phyloP scores from a whole-genome alignment of 495 filamentous ascomycete genomes.

The Barbatosphaeria neglecta region DNA sequence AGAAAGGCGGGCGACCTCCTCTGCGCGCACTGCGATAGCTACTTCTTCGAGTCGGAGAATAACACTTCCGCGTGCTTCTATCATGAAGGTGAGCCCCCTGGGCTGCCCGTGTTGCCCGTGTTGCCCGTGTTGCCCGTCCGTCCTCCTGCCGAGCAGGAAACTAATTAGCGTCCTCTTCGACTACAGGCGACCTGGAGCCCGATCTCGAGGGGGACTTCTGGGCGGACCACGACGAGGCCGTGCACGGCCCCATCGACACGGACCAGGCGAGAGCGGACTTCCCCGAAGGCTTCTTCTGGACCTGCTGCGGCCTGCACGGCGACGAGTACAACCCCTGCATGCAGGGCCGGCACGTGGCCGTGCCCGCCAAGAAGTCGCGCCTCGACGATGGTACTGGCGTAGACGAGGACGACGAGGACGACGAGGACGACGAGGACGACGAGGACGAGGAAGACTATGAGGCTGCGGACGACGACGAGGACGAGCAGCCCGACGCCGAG shows the following conservation, averaged over 20 bases:
- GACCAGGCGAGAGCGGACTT: constrained; percentile 5
- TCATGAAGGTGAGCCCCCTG: background rate
- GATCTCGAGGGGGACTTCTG: constrained; percentile 16
- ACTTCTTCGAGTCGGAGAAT: background rate
- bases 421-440: background rate
- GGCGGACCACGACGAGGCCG: constrained; percentile 13
- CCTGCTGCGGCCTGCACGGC: constrained; percentile 9
- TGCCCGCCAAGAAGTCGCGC: background rate
- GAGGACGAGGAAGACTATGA: background rate
- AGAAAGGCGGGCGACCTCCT: background rate
- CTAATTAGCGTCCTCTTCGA: background rate
- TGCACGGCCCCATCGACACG: constrained; percentile 11
- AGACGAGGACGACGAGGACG: constrained; percentile 2
- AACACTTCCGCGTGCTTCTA: background rate
- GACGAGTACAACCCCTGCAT: background rate
- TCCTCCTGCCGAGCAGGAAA: background rate
- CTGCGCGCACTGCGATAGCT: background rate
- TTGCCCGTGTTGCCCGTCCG: too few relatives aligned
- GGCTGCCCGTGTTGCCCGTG: background rate
- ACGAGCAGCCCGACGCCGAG: background rate
- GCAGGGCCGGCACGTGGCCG: background rate
- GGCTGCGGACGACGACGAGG: background rate
- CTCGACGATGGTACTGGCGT: too few relatives aligned
- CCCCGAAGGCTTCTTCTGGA: constrained; percentile 12
- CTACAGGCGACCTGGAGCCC: constrained; percentile 10